Conservation (phyloP, 768 basidiomycete genomes). For the Lactifluus echinatus region DNA sequence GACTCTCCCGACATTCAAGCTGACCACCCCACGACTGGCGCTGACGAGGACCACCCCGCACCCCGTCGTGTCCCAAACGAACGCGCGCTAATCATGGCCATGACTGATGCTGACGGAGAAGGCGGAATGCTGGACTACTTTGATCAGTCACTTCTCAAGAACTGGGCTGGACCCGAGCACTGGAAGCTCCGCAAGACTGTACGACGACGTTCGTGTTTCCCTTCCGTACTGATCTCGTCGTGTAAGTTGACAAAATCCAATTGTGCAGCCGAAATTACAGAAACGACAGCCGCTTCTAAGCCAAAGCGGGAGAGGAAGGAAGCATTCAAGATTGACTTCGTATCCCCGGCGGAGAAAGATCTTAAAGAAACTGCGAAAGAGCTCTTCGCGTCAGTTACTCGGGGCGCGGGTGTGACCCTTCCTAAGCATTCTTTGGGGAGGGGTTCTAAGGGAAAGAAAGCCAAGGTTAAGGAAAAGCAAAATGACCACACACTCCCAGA, state of each 20-base stretch:
- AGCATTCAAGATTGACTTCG: conserved; percentile 75
- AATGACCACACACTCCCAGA: conserved; percentile 81
- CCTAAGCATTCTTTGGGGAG: conserved; percentile 28
- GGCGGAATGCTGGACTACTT: conserved; percentile 79
- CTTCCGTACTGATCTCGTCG: conserved; percentile 3
- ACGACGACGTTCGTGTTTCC: conserved; percentile 51
- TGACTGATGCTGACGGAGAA: conserved; percentile 61
- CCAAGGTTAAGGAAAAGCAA: conserved; percentile 49
- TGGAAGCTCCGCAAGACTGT: conserved; percentile 90
- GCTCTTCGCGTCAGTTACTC: conserved; percentile 70
- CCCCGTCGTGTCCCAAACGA: conserved; percentile 70
- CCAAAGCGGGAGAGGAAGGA: conserved; percentile 68
- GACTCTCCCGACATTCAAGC: conserved; percentile 34
- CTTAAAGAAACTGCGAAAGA: conserved; percentile 56
- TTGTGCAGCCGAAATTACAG: conserved; percentile 40
- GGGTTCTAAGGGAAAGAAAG: conserved; percentile 37
- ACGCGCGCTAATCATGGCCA: conserved; percentile 77
- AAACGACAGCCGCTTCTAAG: conserved; percentile 38
- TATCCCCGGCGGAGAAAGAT: conserved; percentile 48
- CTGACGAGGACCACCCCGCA: conserved; percentile 58
- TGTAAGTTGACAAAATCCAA: conserved; percentile 8
- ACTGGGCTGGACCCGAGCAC: conserved; percentile 98
- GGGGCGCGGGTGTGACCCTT: conserved; percentile 60
- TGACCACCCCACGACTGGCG: conserved; percentile 34
- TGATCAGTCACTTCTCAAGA: conserved; percentile 77